Evolutionary conservation across 345 rosid genomes (phyloP), one percentile per base, ranked within the genome.

Genomic region (Ceriops tagal): DNA sequence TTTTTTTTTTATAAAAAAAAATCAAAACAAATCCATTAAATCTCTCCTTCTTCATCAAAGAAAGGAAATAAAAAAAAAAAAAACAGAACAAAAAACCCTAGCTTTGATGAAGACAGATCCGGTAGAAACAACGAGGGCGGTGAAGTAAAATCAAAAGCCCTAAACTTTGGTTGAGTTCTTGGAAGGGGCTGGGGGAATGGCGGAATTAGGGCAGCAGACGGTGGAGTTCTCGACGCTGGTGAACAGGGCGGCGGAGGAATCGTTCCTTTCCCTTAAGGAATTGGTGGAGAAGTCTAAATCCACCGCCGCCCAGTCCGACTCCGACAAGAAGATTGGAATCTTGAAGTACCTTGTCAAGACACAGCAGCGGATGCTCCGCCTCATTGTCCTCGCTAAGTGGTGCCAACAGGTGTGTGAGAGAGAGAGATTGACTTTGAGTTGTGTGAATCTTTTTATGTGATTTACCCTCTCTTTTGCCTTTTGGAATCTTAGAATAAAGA

Each of bases 301-400:
- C 9, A 7, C 81, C 68, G 90, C 47, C 47, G 47, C 49, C 46
- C 84, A 80, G 66, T 85, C 93, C 60, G 99, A 96, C 77, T 74
- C 86, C 22, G 95, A 96, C 53, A 92, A 90, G 86, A 92, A 92
- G 85, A 80, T 96, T 80, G 70, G 80, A 59, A 86, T 96, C 64
- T 84, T 96, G 64, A 92, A 90, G 89, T 96, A 79, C 77, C 63
- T 92, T 39, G 86, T 81, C 62, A 84, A 83, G 80, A 92, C 95
- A 58, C 97, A 89, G 79, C 99, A 96, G 73, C 97, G 99, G 53
- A 84, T 92, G 95, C 97, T 96, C 26, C 73, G 97, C 3, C 98
- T 96, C 70, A 86, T 86, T 83, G 97, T 92, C 32, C 91, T 92
- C 19, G 89, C 98, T 43, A 90, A 96, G 78, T 96, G 99, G 99